Conservation (phyloP, 164 flowering plant species). For the Houttuynia cordata region DNA sequence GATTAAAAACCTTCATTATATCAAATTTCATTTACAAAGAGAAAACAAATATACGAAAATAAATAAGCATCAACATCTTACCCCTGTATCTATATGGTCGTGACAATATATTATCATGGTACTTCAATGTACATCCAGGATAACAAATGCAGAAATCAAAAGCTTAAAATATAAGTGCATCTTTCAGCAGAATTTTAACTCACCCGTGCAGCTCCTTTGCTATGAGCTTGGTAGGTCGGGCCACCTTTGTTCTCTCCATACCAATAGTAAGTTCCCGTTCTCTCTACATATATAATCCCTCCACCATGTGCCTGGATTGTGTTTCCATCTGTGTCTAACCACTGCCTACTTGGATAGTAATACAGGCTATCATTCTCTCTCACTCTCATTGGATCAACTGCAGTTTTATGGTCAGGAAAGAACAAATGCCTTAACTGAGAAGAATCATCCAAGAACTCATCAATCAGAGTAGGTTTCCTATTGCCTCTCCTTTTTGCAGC, state of each 20-base stretch:
- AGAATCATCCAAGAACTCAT: slow-evolving; percentile 88
- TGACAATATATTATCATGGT: no score
- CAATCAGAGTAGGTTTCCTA: slow-evolving; percentile 48
- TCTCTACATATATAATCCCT: slow-evolving; percentile 66
- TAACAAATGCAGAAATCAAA: not conserved
- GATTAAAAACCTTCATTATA: no score
- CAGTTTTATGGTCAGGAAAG: slow-evolving; percentile 59
- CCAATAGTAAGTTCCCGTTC: slow-evolving; percentile 69
- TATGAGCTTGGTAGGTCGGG: slow-evolving; percentile 82
- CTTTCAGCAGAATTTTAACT: slow-evolving; percentile 8
- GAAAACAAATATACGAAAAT: not conserved
- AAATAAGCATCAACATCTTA: not conserved
- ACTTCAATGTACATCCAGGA: no score
- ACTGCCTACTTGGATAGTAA: slow-evolving; percentile 70
- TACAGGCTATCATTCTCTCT: slow-evolving; percentile 42
- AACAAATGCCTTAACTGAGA: slow-evolving; percentile 67
- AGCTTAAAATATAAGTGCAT: not conserved
- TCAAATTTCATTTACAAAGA: not conserved
- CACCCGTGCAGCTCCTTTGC: slow-evolving; percentile 89
- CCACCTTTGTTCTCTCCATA: slow-evolving; percentile 99
- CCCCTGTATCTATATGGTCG: no score
- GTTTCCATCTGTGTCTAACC: slow-evolving; percentile 94
- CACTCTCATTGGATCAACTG: slow-evolving; percentile 56
- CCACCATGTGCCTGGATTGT: slow-evolving; percentile 99
- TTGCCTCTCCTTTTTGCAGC: slow-evolving; percentile 69